Base-by-base conservation (phyloP, 768 basidiomycete genomes). In the Amanita jacksonii region DNA sequence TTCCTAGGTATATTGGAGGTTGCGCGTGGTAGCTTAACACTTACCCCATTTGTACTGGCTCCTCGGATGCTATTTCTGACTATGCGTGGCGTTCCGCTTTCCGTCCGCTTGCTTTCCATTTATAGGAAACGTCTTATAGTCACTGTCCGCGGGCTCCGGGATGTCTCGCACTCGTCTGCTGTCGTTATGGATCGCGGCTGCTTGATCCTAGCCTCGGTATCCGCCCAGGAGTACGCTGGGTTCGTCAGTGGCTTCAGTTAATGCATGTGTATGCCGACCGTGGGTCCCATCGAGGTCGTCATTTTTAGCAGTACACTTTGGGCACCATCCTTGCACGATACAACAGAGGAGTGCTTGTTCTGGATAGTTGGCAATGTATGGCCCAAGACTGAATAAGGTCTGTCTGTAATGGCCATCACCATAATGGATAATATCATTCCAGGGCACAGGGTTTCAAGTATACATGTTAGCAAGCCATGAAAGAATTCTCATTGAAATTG, bases 291-390 rank as follows among this genome's bases (percentile, higher is more conserved):
- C 18, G 16, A 41, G 28, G 12, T 41, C 5, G 0, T 31, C 2
- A n/a, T 16, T 13, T 19, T 9, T 3, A 0, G 30, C 40, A 8
- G 28, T 41, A 8, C 40, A 41, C 22, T 30, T 31, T 31, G 40
- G 28, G 13, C 30, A 41, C 40, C 40, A 41, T 1, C 10, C 19
- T 22, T 41, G 40, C 19, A 41, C 28, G 4, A 41, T 32, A 19
- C 20, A 43, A 38, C 23, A 19, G 22, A 52, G 41, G 32, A 38
- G 19, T 4, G 49, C 56, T 46, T 67, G 63, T 42, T 69, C 63
- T 0, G 63, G 66, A 38, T 70, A 68, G 43, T 70, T 62, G 0
- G 63, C 64, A 48, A 70, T 68, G 30, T 64, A 65, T 1, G 62
- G 56, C 1, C 60, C 62, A 4, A 70, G 43, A 1, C 54, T 56